Evolutionary conservation across 345 rosid species (phyloP).

Genomic region (Brassica rapa): DNA sequence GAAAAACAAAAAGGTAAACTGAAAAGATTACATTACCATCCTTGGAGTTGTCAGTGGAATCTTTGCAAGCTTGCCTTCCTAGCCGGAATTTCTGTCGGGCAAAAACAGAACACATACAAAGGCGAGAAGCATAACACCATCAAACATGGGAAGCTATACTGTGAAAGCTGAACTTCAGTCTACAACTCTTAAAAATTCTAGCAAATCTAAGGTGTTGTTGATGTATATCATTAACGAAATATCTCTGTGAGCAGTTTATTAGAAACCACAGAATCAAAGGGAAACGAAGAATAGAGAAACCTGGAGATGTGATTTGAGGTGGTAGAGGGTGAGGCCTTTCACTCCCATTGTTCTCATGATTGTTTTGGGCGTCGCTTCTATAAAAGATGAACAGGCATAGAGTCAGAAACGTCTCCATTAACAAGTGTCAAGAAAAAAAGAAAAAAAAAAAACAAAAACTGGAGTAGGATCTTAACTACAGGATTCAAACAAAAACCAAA

Average conservation of each 20-base stretch:
- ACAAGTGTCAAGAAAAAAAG: background rate
- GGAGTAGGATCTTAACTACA: background rate
- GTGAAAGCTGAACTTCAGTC: background rate
- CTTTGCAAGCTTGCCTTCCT: slow-evolving; percentile 94
- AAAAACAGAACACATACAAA: slow-evolving; percentile 5
- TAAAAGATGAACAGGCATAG: slow-evolving; percentile 3
- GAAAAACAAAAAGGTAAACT: background rate
- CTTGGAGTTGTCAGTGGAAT: slow-evolving; percentile 78
- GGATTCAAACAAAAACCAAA: background rate
- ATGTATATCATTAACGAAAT: background rate
- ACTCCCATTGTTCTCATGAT: slow-evolving; percentile 95
- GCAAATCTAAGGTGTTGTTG: background rate
- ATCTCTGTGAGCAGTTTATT: background rate
- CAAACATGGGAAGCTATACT: background rate
- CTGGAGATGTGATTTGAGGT: slow-evolving; percentile 95
- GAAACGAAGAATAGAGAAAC: slow-evolving; percentile 33
- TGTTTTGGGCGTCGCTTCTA: slow-evolving; percentile 95
- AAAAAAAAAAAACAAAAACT: background rate
- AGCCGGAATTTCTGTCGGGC: slow-evolving; percentile 77
- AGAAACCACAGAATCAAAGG: background rate
- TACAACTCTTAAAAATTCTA: background rate
- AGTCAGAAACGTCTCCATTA: slow-evolving; percentile 1
- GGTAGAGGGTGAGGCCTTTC: slow-evolving; percentile 91
- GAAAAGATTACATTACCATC: slow-evolving; percentile 56
- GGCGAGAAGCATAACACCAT: slow-evolving; percentile 2